Evolutionary conservation across 805 yeast genomes (phyloP).

Genomic region (Metschnikowia lochheadii): DNA sequence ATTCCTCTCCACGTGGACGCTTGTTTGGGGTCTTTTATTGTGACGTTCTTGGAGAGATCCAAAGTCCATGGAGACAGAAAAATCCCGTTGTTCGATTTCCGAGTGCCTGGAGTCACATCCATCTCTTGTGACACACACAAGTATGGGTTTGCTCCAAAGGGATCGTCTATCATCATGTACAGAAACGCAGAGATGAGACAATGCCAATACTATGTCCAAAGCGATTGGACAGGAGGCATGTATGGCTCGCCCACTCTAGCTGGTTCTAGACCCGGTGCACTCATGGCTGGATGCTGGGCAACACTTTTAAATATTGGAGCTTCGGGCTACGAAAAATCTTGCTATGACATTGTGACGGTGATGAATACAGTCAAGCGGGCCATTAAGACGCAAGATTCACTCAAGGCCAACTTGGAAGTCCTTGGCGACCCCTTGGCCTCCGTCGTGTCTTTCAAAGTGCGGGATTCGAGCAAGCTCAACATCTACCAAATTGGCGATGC

Average conservation of each 20-base stretch:
- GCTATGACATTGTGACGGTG: slow-evolving; percentile 62
- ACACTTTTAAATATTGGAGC: slow-evolving; percentile 79
- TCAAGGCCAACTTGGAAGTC: slow-evolving; percentile 52
- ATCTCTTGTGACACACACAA: slow-evolving; percentile 99
- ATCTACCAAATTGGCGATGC: slow-evolving; percentile 78
- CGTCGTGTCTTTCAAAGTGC: slow-evolving; percentile 73
- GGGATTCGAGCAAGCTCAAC: slow-evolving; percentile 37
- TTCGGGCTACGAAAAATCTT: slow-evolving; percentile 70
- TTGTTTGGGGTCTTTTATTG: slow-evolving; percentile 89
- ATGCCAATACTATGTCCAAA: slow-evolving; percentile 76
- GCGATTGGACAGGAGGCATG: slow-evolving; percentile 92
- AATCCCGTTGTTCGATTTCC: slow-evolving; percentile 70
- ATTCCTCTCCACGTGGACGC: slow-evolving; percentile 95
- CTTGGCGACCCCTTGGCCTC: slow-evolving; percentile 85
- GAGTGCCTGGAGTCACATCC: slow-evolving; percentile 87
- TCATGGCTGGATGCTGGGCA: slow-evolving; percentile 98
- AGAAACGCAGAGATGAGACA: slow-evolving; percentile 61
- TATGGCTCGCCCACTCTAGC: slow-evolving; percentile 97
- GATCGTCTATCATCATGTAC: slow-evolving; percentile 90
- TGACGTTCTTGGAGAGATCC: slow-evolving; percentile 69
- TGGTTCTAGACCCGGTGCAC: slow-evolving; percentile 95
- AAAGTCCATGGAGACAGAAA: slow-evolving; percentile 38
- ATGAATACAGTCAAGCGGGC: slow-evolving; percentile 53
- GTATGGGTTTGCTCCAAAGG: slow-evolving; percentile 98
- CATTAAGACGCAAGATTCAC: slow-evolving; percentile 42